Conservation (phyloP, 2,329 filamentous ascomycete species). For the Penicillium janthinellum region DNA sequence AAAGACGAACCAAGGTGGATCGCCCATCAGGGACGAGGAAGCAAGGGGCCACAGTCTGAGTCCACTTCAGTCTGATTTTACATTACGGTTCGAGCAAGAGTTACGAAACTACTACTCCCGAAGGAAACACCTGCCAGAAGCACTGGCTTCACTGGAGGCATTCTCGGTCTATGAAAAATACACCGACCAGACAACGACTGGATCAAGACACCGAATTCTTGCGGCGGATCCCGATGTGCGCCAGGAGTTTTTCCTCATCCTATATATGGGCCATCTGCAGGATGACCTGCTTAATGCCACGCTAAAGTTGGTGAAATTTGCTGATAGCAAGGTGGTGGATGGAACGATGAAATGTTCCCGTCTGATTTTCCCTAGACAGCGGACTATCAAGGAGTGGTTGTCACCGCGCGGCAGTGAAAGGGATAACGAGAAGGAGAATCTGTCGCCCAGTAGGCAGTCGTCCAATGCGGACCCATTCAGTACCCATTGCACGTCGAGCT, state of each 20-base stretch:
- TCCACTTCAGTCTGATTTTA: slow-evolving; percentile 61
- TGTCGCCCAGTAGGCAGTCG: slow-evolving; percentile 16
- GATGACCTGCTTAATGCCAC: slow-evolving; percentile 61
- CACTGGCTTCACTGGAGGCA: slow-evolving; percentile 45
- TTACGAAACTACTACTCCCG: slow-evolving; percentile 56
- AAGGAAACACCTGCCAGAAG: slow-evolving; percentile 51
- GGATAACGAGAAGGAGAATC: slow-evolving; percentile 3
- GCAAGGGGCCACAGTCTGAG: slow-evolving; percentile 53
- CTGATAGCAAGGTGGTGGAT: slow-evolving; percentile 62
- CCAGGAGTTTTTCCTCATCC: slow-evolving; percentile 64
- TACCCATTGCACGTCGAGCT: slow-evolving; percentile 59
- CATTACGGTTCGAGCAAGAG: slow-evolving; percentile 53
- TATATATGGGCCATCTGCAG: slow-evolving; percentile 67
- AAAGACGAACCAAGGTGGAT: slow-evolving; percentile 42
- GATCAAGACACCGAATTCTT: slow-evolving; percentile 6
- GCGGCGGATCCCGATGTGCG: slow-evolving; percentile 30
- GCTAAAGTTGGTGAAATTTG: slow-evolving; percentile 64
- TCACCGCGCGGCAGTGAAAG: slow-evolving; percentile 17
- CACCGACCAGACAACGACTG: slow-evolving; percentile 31
- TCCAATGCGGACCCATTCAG: slow-evolving; percentile 38
- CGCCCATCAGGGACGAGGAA: slow-evolving; percentile 46
- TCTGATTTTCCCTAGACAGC: slow-evolving; percentile 63
- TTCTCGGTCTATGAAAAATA: slow-evolving; percentile 33
- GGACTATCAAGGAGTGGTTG: slow-evolving; percentile 64
- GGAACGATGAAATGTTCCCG: slow-evolving; percentile 64